Conservation (phyloP, 1,139 yeast species). For the Saccharomyces pastorianus region DNA sequence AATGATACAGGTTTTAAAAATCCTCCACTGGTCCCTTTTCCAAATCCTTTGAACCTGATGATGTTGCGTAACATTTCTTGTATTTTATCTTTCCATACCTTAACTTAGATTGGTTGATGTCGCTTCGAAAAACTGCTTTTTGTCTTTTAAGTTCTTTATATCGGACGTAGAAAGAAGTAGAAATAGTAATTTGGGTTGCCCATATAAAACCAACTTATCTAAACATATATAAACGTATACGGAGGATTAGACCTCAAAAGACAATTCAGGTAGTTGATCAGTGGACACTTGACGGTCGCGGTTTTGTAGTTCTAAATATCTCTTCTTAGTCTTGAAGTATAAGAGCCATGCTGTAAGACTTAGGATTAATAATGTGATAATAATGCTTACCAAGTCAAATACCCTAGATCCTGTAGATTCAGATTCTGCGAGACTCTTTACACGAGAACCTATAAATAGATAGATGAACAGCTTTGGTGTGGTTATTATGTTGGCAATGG, state of each 20-base stretch:
- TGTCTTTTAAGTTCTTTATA: background rate
- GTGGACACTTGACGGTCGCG: conserved; percentile 5
- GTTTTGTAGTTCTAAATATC: conserved; percentile 28
- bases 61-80: background rate
- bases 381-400: conserved; percentile 56
- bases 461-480: conserved; percentile 77
- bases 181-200: background rate
- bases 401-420: conserved; percentile 46
- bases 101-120: background rate
- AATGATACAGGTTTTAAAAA: background rate
- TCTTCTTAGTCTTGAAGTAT: conserved; percentile 45
- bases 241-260: background rate
- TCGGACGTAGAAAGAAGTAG: background rate
- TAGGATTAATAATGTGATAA: conserved; percentile 51
- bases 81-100: background rate
- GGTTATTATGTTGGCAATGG: conserved; percentile 63
- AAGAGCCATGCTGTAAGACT: conserved; percentile 60
- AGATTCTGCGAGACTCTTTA: conserved; percentile 62
- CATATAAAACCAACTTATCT: background rate
- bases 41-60: background rate
- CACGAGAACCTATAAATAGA: conserved; percentile 69
- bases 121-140: background rate
- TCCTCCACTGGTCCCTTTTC: background rate
- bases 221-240: background rate
- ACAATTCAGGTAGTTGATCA: background rate